Evolutionary conservation across 1,284 basidiomycete species (phyloP).

Genomic region (Ganoderma lucidum): DNA sequence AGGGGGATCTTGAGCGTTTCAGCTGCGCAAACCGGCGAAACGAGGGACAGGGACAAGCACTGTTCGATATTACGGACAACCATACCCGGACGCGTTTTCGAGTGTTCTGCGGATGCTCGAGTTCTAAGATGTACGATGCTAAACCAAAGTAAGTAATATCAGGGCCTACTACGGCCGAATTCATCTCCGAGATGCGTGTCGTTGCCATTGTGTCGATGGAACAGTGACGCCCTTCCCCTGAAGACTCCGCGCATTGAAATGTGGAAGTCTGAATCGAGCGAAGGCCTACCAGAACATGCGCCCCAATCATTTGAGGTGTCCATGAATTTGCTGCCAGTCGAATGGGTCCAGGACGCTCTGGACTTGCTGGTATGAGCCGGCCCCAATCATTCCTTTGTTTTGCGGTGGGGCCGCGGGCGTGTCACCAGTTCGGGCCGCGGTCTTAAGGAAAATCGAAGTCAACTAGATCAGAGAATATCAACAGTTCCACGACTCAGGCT

Average conservation of each 20-base stretch:
- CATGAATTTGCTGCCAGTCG: not conserved
- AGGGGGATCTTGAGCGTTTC: constrained; percentile 28
- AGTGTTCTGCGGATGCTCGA: constrained; percentile 3
- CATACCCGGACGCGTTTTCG: constrained; percentile 23
- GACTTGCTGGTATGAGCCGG: constrained; percentile 26
- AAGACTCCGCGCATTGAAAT: constrained; percentile 8
- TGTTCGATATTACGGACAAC: constrained; percentile 11
- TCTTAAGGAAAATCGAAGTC: constrained; percentile 5
- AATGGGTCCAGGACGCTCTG: constrained; percentile 27
- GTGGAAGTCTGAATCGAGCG: constrained; percentile 6
- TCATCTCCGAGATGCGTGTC: constrained; percentile 14
- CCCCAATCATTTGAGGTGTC: constrained; percentile 8
- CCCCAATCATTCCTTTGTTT: constrained; percentile 17
- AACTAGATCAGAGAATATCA: constrained; percentile 8
- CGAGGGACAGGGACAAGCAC: constrained; percentile 23
- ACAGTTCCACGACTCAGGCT: not conserved
- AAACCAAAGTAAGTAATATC: constrained; percentile 6
- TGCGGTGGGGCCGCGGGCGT: not conserved
- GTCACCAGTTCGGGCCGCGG: not conserved
- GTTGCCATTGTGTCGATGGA: not conserved
- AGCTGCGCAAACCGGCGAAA: constrained; percentile 24
- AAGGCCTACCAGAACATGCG: constrained; percentile 5
- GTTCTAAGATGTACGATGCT: constrained; percentile 5
- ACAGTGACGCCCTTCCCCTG: constrained; percentile 5
- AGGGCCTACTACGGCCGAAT: not conserved